Conservation (phyloP, 345 rosid species). For the Aethionema arabicum region DNA sequence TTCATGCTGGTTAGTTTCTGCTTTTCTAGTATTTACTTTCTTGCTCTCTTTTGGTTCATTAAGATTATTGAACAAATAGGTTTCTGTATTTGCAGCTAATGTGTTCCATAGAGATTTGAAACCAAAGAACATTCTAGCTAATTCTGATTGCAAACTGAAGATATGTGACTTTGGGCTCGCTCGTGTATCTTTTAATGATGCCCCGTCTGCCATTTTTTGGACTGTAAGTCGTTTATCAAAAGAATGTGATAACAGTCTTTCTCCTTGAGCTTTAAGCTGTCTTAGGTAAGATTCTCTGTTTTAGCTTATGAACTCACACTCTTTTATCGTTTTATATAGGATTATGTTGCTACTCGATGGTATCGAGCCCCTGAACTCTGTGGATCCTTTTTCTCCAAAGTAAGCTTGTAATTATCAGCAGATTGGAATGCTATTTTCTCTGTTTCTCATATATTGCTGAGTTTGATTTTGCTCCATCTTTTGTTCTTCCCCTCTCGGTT, state of each 20-base stretch:
- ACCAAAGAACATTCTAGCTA: slow-evolving; percentile 96
- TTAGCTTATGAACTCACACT: slow-evolving; percentile 2
- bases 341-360: slow-evolving; percentile 98
- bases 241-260: neutral
- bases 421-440: neutral
- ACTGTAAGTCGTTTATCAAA: slow-evolving; percentile 55
- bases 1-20: slow-evolving; percentile 66
- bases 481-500: neutral
- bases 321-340: slow-evolving; percentile 43
- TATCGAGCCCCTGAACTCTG: slow-evolving; percentile 98
- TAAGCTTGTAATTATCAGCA: slow-evolving; percentile 13
- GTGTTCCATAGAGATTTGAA: slow-evolving; percentile 95
- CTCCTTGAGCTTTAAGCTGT: slow-evolving; percentile 1
- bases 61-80: slow-evolving; percentile 21
- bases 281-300: neutral
- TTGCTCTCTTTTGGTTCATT: neutral
- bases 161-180: slow-evolving; percentile 98
- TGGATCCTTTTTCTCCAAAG: slow-evolving; percentile 86
- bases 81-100: slow-evolving; percentile 57
- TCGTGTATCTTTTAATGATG: slow-evolving; percentile 88
- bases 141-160: slow-evolving; percentile 95
- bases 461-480: neutral
- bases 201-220: slow-evolving; percentile 95
- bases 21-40: neutral
- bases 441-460: neutral